Base-by-base conservation (phyloP, 2,329 filamentous ascomycete genomes). In the Aureobasidium subglaciale region DNA sequence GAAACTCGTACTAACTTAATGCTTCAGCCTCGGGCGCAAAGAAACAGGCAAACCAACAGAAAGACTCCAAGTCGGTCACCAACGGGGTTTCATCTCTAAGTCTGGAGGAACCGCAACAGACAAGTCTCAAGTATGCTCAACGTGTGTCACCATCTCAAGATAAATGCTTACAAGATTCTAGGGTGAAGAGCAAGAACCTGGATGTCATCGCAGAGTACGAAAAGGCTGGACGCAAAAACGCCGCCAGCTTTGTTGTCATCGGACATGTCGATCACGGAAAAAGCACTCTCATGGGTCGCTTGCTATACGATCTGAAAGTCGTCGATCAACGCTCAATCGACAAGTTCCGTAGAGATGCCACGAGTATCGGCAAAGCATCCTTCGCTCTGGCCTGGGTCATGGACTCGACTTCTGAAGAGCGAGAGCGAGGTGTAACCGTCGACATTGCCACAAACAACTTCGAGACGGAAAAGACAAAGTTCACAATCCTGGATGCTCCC, bases 251-350 rank as follows among this genome's bases (percentile, higher is more conserved):
- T 65, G 60, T 68, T 56, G 61, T 59, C 3, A 56, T 67, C 90
- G 90, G 93, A 13, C 93, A 99, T 68, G 93, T 99, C 55, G 93
- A 99, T 70, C 92, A 95, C 52, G 93, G 93, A 52, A 99, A 99
- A 72, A 96, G 90, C 68, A 99, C 93, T 5, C 79, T 99, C 34
- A 97, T 99, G 92, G 93, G 92, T 0, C 84, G 93, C n/a, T 72
- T 99, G 25, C 75, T 99, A 5, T 84, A 92, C 38, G 93, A 99
- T 63, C 80, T 96, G 37, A 87, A 91, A 58, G 87, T 91, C 24
- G 84, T 99, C 6, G 88, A 96, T 62, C 84, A 95, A 67, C 80
- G 91, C 58, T 92, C 91, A 0, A 80, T 99, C 58, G 90, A 96
- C 56, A 92, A 87, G 68, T 91, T 95, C 63, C 82, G 85, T 18